Evolutionary conservation across 805 yeast species (phyloP).

Genomic region (Hanseniaspora vineae): DNA sequence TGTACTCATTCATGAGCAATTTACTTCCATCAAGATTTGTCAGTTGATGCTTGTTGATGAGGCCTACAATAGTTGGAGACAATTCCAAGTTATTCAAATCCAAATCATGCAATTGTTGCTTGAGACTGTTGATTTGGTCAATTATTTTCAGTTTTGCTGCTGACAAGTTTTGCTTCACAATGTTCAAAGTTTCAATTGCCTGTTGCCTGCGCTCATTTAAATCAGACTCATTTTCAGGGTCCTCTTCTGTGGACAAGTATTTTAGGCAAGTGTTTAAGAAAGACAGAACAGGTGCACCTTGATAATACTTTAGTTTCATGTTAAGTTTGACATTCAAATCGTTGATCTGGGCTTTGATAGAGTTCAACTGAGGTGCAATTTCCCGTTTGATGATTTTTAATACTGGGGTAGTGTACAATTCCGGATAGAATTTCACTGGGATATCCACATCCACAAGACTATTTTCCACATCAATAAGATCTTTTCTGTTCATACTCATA

Average conservation of each 20-base stretch:
- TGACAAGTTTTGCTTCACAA: slow-evolving; percentile 9
- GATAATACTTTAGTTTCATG: slow-evolving; percentile 15
- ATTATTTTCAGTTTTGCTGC: slow-evolving; percentile 6
- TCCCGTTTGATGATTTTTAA: slow-evolving; percentile 14
- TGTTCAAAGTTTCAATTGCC: slow-evolving; percentile 3
- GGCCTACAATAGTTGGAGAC: slow-evolving; percentile 11
- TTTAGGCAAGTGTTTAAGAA: slow-evolving; percentile 19
- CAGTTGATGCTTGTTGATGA: slow-evolving; percentile 14
- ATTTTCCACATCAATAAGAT: slow-evolving; percentile 9
- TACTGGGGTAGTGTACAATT: slow-evolving; percentile 15
- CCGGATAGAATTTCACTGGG: slow-evolving; percentile 23
- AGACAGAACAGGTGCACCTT: slow-evolving; percentile 19
- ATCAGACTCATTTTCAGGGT: no score
- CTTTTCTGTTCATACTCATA: neutral
- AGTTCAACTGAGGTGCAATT: slow-evolving; percentile 11
- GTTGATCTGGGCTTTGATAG: slow-evolving; percentile 12
- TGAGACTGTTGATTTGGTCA: slow-evolving; percentile 9
- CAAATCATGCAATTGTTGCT: slow-evolving; percentile 16
- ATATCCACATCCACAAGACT: slow-evolving; percentile 17
- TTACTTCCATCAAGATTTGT: no score
- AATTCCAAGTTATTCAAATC: slow-evolving; percentile 19
- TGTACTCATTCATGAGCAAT: slow-evolving; percentile 8
- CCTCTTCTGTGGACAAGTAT: slow-evolving; percentile 7
- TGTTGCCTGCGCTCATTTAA: no score
- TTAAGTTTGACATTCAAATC: slow-evolving; percentile 1